Conservation (phyloP, 2,329 filamentous ascomycete genomes). For the Mariannaea sp. region DNA sequence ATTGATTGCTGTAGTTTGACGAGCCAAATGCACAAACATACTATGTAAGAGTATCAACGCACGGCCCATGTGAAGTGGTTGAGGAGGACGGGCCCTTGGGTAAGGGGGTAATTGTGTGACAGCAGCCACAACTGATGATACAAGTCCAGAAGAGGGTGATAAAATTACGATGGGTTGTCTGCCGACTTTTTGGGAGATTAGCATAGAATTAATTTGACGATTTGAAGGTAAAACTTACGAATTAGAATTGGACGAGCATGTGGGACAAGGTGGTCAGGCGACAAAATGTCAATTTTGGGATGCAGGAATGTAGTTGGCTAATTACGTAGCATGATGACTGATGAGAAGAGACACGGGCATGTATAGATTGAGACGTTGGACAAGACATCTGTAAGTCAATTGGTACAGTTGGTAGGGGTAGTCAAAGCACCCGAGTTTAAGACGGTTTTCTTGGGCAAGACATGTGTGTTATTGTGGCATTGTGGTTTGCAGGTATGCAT, state of each 20-base stretch:
- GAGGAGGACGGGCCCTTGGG: neutral
- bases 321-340: neutral
- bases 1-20: neutral
- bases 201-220: too few relatives aligned
- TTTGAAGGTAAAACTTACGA: too few relatives aligned
- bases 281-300: neutral
- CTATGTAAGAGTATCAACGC: neutral
- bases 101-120: neutral
- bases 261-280: neutral
- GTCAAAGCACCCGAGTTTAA: too few relatives aligned
- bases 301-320: neutral
- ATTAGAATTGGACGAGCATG: too few relatives aligned
- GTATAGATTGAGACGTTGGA: neutral
- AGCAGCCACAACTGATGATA: neutral
- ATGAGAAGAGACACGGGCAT: neutral
- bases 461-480: too few relatives aligned
- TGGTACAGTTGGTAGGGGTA: too few relatives aligned
- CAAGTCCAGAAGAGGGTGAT: constrained; percentile 1
- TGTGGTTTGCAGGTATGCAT: too few relatives aligned
- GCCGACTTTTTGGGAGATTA: neutral
- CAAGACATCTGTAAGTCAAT: too few relatives aligned
- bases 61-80: constrained; percentile 4
- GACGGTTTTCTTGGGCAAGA: too few relatives aligned
- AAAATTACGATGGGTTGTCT: neutral
- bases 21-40: too few relatives aligned